These are phyloP conservation scores for Neofusicoccum sp. DNA, from an alignment of 2,329 filamentous ascomycete genomes.

Conservation along the genomic window DNA sequence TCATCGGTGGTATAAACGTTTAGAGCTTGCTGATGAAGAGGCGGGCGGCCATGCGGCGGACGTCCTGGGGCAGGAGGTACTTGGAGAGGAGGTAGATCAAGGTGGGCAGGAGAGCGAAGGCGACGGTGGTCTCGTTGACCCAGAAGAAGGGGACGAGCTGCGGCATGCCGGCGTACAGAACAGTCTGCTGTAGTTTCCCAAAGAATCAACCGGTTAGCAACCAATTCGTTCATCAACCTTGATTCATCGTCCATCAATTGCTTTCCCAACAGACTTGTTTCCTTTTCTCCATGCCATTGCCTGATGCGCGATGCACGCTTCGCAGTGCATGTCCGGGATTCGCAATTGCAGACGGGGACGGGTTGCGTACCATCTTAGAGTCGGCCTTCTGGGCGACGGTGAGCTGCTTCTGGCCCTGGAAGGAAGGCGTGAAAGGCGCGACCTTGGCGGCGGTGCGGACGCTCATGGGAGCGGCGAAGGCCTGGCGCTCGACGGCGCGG, in stretches of 20 bases:
- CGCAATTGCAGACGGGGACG: background rate
- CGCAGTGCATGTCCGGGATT: background rate
- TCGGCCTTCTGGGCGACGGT: conserved; percentile 18
- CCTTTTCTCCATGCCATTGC: conserved; percentile 29
- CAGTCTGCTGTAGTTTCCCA: conserved; percentile 29
- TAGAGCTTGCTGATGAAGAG: conserved; percentile 51
- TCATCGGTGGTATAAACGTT: conserved; percentile 14
- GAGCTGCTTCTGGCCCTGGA: conserved; percentile 19
- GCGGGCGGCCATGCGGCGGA: conserved; percentile 44
- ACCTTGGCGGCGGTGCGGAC: conserved; percentile 20
- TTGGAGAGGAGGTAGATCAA: conserved; percentile 50
- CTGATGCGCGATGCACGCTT: background rate
- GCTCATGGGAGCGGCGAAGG: conserved; percentile 30
- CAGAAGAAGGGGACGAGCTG: conserved; percentile 51
- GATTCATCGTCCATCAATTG: background rate
- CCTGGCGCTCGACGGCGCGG: conserved; percentile 42
- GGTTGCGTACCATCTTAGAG: conserved; percentile 20
- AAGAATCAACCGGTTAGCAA: conserved; percentile 2
- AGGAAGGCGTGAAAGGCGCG: conserved; percentile 23
- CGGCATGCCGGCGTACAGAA: conserved; percentile 48
- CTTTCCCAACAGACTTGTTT: background rate
- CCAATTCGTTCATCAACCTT: background rate
- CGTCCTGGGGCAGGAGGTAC: conserved; percentile 46
- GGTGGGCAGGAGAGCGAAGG: conserved; percentile 44
- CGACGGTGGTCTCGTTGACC: conserved; percentile 48